Percentiles rank a stretch among this genome's conserved stretches.
Conservation (phyloP, 345 rosid species). For the Lumnitzera littorea region DNA sequence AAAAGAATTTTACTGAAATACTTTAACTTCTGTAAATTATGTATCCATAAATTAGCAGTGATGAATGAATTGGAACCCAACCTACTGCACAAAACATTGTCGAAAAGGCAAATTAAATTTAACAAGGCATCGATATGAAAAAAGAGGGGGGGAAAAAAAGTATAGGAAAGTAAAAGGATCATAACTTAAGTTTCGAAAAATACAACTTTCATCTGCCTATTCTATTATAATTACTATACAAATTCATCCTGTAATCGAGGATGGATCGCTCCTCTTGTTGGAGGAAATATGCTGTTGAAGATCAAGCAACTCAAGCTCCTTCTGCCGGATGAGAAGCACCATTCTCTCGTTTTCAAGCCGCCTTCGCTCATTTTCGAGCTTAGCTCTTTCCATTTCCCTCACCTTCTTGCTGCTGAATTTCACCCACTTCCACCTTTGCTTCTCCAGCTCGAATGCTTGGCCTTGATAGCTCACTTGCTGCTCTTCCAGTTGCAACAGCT, state of each 20-base stretch:
- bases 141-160: too few relatives aligned
- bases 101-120: too few relatives aligned
- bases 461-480: slow-evolving; percentile 50
- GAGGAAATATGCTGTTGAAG: slow-evolving; percentile 38
- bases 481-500: slow-evolving; percentile 59
- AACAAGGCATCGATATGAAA: too few relatives aligned
- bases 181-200: too few relatives aligned
- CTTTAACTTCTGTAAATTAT: too few relatives aligned
- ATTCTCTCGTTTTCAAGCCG: slow-evolving; percentile 72
- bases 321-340: slow-evolving; percentile 53
- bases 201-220: background rate
- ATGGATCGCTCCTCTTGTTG: slow-evolving; percentile 60
- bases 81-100: too few relatives aligned
- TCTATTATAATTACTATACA: slow-evolving; percentile 1
- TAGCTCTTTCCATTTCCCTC: slow-evolving; percentile 89
- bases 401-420: slow-evolving; percentile 82
- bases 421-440: slow-evolving; percentile 88
- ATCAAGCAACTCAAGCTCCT: slow-evolving; percentile 58
- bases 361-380: slow-evolving; percentile 60
- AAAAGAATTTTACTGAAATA: too few relatives aligned
- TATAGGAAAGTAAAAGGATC: too few relatives aligned
- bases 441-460: slow-evolving; percentile 75
- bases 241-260: slow-evolving; percentile 40
- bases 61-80: too few relatives aligned
- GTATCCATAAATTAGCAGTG: too few relatives aligned